Percentiles rank a stretch among this genome's conserved stretches.
Conservation (phyloP, 1,284 basidiomycete species). For the Rhodotorula sp. region DNA sequence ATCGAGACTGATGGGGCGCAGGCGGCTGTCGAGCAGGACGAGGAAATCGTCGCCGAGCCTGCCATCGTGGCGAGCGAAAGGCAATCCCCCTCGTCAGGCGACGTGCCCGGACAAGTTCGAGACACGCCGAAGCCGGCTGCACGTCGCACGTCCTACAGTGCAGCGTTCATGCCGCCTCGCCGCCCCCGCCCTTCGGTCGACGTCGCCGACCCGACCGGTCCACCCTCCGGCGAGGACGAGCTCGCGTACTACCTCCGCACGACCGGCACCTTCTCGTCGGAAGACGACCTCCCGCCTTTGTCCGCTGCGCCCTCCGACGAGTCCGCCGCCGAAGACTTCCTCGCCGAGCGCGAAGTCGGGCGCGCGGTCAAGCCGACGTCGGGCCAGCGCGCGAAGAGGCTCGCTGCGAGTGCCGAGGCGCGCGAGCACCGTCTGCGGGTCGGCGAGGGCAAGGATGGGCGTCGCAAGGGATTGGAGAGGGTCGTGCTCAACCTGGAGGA, state of each 20-base stretch:
- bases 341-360: conserved; percentile 22
- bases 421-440: conserved; percentile 3
- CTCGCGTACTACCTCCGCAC: conserved; percentile 30
- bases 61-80: too few relatives aligned
- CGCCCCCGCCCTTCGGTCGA: conserved; percentile 3
- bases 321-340: background rate
- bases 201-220: background rate
- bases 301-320: background rate
- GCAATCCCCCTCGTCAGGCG: too few relatives aligned
- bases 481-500: conserved; percentile 1
- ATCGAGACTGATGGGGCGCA: background rate
- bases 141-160: background rate
- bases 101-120: too few relatives aligned
- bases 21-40: too few relatives aligned
- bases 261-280: conserved; percentile 23
- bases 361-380: conserved; percentile 19
- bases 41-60: background rate
- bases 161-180: conserved; percentile 19
- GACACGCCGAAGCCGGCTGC: background rate
- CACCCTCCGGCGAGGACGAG: conserved; percentile 21
- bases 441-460: background rate
- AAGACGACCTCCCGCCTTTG: conserved; percentile 20
- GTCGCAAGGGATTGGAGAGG: background rate
- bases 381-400: conserved; percentile 8
- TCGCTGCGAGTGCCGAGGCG: background rate